Base-by-base conservation (phyloP, 192 early-diverging fungal species). In the Podila epicladia region DNA sequence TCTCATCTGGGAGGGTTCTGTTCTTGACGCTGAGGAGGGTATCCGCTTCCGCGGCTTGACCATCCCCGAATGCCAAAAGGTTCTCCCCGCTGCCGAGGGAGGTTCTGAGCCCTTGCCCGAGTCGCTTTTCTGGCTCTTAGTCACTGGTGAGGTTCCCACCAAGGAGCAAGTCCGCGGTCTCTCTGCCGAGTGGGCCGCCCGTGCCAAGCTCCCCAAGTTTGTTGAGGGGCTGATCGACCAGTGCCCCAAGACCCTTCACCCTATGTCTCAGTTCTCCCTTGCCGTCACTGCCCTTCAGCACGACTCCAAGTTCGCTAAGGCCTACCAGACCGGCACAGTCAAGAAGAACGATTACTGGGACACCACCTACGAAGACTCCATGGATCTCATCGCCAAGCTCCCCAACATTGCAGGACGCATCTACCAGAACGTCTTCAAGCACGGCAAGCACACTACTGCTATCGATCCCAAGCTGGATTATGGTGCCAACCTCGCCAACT, bases 371-470 rank as follows among this genome's bases (percentile, higher is more conserved):
- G 98, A 99, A 87, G 98, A 99, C 87, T 92, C 96, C 72, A 97
- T 96, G 88, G 97, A 99, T 82, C 89, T 99, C 84, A 95, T 99
- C 74, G 97, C 97, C 88, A 98, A 98, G 93, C 91, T 99, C 66
- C 98, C 98, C 68, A 87, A 91, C 74, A 91, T 99, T 76, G 97
- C 96, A 60, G 96, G 95, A 80, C 94, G 98, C 83, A 99, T 99
- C 92, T 99, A 99, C 92, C 92, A 95, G 84, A 99, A 99, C 86
- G 94, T 98, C 62, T 99, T 93, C 93, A 96, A 96, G 90, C 95
- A 98, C 79, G 68, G 68, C 26, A 96, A 96, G 76, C 97, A 97
- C 91, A 82, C 95, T 62, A 87, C 92, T 67, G 82, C 91, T n/a
- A 90, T 98, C 84, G 92, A 99, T 82, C 74, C 84, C 58, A 93